phyloP scores from a whole-genome alignment of 441 rosid species.

The Heliophila coronopifolia region DNA sequence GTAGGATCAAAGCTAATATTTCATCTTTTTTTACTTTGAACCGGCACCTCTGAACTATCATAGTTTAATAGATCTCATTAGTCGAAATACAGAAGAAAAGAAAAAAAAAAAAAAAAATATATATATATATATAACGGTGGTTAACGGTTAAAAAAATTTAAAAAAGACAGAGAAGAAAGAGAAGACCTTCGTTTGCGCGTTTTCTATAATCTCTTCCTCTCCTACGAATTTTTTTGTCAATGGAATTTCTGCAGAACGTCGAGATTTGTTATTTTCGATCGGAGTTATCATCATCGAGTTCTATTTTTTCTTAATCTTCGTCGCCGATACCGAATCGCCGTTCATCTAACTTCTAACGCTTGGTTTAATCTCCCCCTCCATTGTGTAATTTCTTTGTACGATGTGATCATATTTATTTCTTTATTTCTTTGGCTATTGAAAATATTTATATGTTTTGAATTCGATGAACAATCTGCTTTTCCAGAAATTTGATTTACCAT shows the following conservation, averaged over 20 bases:
- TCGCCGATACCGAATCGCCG: not conserved
- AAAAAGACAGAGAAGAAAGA: constrained; percentile 14
- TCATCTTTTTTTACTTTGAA: too few species aligned
- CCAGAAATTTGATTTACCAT: not conserved
- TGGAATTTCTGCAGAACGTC: constrained; percentile 42
- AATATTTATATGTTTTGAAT: not conserved
- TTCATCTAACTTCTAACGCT: constrained; percentile 19
- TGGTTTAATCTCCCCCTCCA: not conserved
- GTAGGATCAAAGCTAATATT: too few species aligned
- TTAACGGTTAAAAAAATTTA: not conserved
- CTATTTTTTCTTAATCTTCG: constrained; percentile 15
- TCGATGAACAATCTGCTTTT: not conserved
- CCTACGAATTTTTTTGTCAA: constrained; percentile 26
- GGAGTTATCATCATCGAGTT: constrained; percentile 6
- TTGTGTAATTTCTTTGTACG: not conserved
- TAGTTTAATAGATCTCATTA: too few species aligned
- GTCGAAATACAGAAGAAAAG: too few species aligned
- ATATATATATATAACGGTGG: too few species aligned
- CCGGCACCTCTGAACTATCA: too few species aligned
- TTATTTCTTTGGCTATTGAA: not conserved
- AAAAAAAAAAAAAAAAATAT: not conserved
- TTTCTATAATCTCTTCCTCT: constrained; percentile 26
- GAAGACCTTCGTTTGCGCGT: constrained; percentile 49
- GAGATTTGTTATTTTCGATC: constrained; percentile 55
- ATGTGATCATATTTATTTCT: not conserved